phyloP scores from a whole-genome alignment of 108 stramenopile genomes.

The Fistulifera pelliculosa region DNA sequence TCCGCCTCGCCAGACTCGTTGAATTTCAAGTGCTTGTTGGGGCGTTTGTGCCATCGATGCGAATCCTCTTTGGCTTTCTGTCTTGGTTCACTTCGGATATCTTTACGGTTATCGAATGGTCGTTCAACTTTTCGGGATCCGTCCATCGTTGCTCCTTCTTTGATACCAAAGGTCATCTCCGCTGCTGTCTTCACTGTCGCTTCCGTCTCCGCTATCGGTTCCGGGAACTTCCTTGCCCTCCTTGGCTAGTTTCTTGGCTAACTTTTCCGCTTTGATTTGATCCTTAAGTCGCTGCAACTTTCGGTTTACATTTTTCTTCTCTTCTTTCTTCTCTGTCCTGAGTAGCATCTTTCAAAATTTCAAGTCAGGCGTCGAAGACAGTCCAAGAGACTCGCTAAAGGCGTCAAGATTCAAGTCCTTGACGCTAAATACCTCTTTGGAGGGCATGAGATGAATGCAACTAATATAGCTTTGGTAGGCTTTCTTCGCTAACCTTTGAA shows the following conservation, averaged over 20 bases:
- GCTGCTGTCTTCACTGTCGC: constrained; percentile 32
- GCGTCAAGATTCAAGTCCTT: constrained; percentile 69
- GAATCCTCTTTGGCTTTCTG: constrained; percentile 75
- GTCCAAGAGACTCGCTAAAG: constrained; percentile 82
- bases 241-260: constrained; percentile 71
- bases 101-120: constrained; percentile 11
- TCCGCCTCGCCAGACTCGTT: constrained; percentile 85
- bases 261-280: constrained; percentile 84
- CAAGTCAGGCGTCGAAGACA: constrained; percentile 73
- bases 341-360: constrained; percentile 59
- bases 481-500: constrained; percentile 75
- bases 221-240: constrained; percentile 20
- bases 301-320: constrained; percentile 87
- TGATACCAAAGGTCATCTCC: constrained; percentile 72
- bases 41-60: constrained; percentile 58
- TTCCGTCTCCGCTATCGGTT: constrained; percentile 13
- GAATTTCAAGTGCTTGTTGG: constrained; percentile 69
- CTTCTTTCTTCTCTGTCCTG: constrained; percentile 73
- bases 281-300: constrained; percentile 88
- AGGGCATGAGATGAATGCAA: constrained; percentile 81
- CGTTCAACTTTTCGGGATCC: constrained; percentile 16
- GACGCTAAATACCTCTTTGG: constrained; percentile 68
- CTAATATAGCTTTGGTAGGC: constrained; percentile 91
- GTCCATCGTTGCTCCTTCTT: constrained; percentile 57
- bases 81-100: constrained; percentile 38